Base-by-base conservation (phyloP, 2,329 filamentous ascomycete species). In the Fonsecaea pedrosoi region DNA sequence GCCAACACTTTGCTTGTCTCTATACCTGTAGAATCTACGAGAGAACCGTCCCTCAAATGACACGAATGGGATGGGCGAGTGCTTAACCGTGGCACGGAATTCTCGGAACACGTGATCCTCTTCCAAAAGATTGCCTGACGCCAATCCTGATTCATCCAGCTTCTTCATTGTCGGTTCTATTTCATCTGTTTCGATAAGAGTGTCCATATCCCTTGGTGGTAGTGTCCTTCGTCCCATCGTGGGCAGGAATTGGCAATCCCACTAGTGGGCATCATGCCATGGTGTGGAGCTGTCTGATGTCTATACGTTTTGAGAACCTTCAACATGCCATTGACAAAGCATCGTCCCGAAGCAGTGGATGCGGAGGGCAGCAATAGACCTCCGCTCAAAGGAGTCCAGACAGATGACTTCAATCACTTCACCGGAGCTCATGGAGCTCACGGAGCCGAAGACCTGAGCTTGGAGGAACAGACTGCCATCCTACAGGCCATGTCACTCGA, bases 401-500 rank as follows among this genome's bases (percentile, higher is more conserved):
- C 60, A n/a, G 68, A 70, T 35, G 63, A 62, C 34, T 25, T 64
- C 25, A 64, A 64, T 48, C 65, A 68, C 34, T 61, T 38, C 48
- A 61, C 7, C 7, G 21, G n/a, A 9, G 18, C 59, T 15, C 56
- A 59, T 18, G 21, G n/a, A 9, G 18, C 59, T 8, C 56, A 59
- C 25, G 18, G 15, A 10, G 21, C 25, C 21, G 53, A 58, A 25
- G 63, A 67, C 34, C 38, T 65, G 18, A 62, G 66, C 38, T 15
- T 68, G 18, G 68, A 66, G 32, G 68, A 70, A 42, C 68, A 70
- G 35, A 59, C 66, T 35, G 68, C 68, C 15, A 54, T 70, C 15
- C 37, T 70, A 13, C 66, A 70, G 38, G 65, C 68, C 15, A 70
- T 70, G 68, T 60, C 60, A 4, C 63, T 70, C 5, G 68, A 70